Base-by-base conservation (phyloP, 139 green algal species). In the Micractinium conductrix region DNA sequence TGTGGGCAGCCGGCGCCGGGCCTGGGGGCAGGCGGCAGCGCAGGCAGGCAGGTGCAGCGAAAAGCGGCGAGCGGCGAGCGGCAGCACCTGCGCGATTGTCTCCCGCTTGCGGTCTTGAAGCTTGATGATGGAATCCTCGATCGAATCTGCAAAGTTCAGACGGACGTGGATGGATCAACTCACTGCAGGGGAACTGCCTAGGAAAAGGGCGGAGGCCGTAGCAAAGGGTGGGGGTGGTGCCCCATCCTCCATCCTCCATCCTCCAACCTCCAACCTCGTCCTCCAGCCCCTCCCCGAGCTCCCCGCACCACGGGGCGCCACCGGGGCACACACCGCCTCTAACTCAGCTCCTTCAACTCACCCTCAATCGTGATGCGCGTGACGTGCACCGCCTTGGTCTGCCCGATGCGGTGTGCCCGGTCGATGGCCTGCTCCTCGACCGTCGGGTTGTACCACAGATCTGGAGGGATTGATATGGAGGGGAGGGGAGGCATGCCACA, bases 391-490 rank as follows among this genome's bases (percentile, higher is more conserved):
- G 87, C 81, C 24, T 87, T 86, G 0, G 86, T 93, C 84, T 95
- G 93, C 4, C 96, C 96, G 42, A 99, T 98, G 55, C 96, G 90
- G 84, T 99, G 96, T 19, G 92, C 92, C 2, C 96, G 79, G 90
- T 99, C 96, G 35, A 99, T 98, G 82, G 96, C 96, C 91, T 97
- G 94, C 58, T 97, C 93, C 82, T 96, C 93, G 42, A 93, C 90
- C 26, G 83, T 88, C 35, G 88, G 90, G 68, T 92, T 94, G 92
- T 92, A 97, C 96, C 96, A 98, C 42, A 95, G 86, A 83, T 98
- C 93, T 82, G 85, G 37, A 87, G 72, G 45, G 2, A 26, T 83
- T n/a, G n/a, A n/a, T n/a, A n/a, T n/a, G n/a, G n/a, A n/a, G n/a
- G n/a, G n/a, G n/a, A n/a, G n/a, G n/a, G n/a, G n/a, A n/a, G n/a